phyloP scores from a whole-genome alignment of 441 rosid genomes.

The Biscutella auriculata region DNA sequence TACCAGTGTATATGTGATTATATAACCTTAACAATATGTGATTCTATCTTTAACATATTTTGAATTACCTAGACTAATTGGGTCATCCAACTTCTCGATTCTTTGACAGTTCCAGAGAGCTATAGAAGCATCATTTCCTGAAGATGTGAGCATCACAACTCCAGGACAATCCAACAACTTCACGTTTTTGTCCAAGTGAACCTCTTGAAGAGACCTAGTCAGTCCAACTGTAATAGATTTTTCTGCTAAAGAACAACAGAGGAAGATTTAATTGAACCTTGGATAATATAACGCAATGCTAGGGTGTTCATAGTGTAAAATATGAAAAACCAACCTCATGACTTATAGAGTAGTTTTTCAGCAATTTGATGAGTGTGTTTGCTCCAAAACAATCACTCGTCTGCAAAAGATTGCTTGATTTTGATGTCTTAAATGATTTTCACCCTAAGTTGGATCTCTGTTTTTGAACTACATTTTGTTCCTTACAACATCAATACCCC shows the following conservation, averaged over 20 bases:
- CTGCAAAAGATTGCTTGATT: constrained; percentile 58
- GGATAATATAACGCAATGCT: neutral
- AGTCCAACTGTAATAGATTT: constrained; percentile 88
- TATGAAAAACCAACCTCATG: constrained; percentile 42
- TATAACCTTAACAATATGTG: neutral
- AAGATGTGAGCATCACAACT: constrained; percentile 84
- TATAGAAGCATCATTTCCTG: constrained; percentile 51
- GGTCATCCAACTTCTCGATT: constrained; percentile 89
- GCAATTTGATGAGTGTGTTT: constrained; percentile 72
- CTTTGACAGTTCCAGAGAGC: constrained; percentile 93
- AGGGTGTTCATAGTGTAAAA: neutral
- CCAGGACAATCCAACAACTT: constrained; percentile 94
- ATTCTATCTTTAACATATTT: neutral
- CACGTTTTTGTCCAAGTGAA: constrained; percentile 83
- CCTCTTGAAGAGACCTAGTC: constrained; percentile 91
- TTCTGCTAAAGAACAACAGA: constrained; percentile 36
- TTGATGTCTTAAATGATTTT: constrained; percentile 62
- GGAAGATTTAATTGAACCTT: neutral
- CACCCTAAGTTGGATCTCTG: constrained; percentile 82
- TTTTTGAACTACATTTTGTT: constrained; percentile 93
- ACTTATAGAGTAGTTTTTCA: constrained; percentile 90
- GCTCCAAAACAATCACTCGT: constrained; percentile 98
- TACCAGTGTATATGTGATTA: too few species aligned
- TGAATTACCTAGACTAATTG: constrained; percentile 67
- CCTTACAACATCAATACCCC: constrained; percentile 92